These are phyloP conservation scores for Chrysosporium queenslandicum DNA, from an alignment of 2,329 filamentous ascomycete genomes.

Conservation along the genomic window DNA sequence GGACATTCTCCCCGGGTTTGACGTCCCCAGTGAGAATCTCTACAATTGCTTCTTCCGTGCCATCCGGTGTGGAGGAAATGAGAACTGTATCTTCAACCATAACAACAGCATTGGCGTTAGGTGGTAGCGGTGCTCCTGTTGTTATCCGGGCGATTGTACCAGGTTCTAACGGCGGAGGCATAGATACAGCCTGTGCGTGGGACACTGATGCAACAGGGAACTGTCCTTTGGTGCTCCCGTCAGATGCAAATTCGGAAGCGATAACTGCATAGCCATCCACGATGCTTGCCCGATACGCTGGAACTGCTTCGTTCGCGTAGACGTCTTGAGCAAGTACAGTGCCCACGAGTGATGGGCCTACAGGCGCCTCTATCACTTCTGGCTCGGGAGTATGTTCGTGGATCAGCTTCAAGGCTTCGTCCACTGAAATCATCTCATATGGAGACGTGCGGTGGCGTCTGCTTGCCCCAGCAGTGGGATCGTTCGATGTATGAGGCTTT, in stretches of 20 bases:
- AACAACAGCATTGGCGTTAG: slow-evolving; percentile 79
- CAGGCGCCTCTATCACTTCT: slow-evolving; percentile 46
- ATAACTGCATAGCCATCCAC: slow-evolving; percentile 92
- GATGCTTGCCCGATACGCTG: slow-evolving; percentile 89
- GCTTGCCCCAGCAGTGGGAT: slow-evolving; percentile 50
- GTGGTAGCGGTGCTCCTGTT: slow-evolving; percentile 82
- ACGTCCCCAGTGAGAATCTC: slow-evolving; percentile 74
- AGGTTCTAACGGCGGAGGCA: slow-evolving; percentile 50
- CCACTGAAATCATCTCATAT: slow-evolving; percentile 81
- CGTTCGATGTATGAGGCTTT: slow-evolving; percentile 64
- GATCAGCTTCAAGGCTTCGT: slow-evolving; percentile 67
- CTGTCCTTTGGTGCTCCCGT: slow-evolving; percentile 56
- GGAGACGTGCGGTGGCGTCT: slow-evolving; percentile 74
- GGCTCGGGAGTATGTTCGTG: slow-evolving; percentile 60
- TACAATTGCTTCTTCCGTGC: slow-evolving; percentile 73
- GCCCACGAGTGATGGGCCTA: slow-evolving; percentile 59
- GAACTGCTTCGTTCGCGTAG: slow-evolving; percentile 68
- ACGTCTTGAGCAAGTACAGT: slow-evolving; percentile 76
- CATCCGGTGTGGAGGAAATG: slow-evolving; percentile 64
- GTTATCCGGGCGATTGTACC: slow-evolving; percentile 85
- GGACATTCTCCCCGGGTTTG: slow-evolving; percentile 71
- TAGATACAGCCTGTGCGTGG: slow-evolving; percentile 66
- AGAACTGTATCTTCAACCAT: slow-evolving; percentile 94
- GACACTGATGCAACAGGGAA: slow-evolving; percentile 83
- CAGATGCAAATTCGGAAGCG: slow-evolving; percentile 42